Conservation (phyloP, 345 rosid genomes). For the Pistacia integerrima region DNA sequence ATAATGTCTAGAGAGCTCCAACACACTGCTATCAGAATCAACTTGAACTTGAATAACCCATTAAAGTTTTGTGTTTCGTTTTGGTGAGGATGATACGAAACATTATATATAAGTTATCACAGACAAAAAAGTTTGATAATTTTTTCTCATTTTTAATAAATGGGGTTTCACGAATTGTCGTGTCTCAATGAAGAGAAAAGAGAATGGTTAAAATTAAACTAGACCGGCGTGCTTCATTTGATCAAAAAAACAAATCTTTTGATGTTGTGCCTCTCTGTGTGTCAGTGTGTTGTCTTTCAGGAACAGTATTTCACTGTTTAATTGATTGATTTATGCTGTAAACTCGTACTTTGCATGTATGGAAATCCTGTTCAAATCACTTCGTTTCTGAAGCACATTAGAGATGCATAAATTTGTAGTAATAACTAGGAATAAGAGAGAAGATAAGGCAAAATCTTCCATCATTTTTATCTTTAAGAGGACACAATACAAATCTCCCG, state of each 20-base stretch:
- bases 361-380: conserved; percentile 22
- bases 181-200: not conserved
- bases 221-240: no score
- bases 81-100: no score
- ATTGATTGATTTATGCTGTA: conserved; percentile 25
- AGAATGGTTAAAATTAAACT: no score
- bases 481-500: not conserved
- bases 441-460: conserved; percentile 15
- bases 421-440: not conserved
- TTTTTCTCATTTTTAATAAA: no score
- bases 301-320: conserved; percentile 3
- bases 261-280: not conserved
- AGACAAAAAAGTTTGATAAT: no score
- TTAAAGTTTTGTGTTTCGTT: no score
- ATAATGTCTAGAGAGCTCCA: not conserved
- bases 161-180: no score
- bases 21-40: not conserved
- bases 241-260: no score
- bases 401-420: conserved; percentile 18
- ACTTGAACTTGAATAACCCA: no score
- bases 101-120: no score
- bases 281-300: conserved; percentile 16
- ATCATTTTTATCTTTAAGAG: not conserved
- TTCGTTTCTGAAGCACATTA: not conserved
- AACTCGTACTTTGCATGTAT: conserved; percentile 9